phyloP scores from a whole-genome alignment of 495 filamentous ascomycete species.

The Aspergillus diversus region DNA sequence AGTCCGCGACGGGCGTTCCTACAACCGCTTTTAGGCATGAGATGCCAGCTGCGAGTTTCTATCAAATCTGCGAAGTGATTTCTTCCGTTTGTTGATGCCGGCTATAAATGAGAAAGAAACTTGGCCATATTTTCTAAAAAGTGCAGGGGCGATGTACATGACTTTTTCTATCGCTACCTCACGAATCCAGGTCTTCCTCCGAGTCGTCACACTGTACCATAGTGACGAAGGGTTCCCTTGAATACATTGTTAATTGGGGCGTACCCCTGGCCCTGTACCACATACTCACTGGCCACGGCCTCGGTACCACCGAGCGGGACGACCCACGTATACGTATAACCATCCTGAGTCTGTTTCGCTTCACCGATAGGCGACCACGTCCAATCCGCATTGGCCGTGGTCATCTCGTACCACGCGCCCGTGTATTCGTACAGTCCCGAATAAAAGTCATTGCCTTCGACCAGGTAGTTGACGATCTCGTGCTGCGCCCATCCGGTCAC shows the following conservation, averaged over 20 bases:
- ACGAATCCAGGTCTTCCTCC: too few relatives aligned
- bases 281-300: background rate
- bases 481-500: background rate
- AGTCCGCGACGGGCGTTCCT: too few relatives aligned
- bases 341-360: background rate
- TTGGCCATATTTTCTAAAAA: too few relatives aligned
- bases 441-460: constrained; percentile 9
- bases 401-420: background rate
- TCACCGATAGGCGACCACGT: background rate
- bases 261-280: constrained; percentile 1
- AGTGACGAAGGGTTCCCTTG: constrained; percentile 10
- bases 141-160: too few relatives aligned
- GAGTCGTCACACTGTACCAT: background rate
- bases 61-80: too few relatives aligned
- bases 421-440: background rate
- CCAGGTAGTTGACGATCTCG: background rate
- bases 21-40: too few relatives aligned
- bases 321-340: background rate
- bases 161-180: too few relatives aligned
- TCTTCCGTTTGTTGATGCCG: too few relatives aligned
- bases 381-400: constrained; percentile 9
- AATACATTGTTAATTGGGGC: constrained; percentile 4
- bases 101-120: too few relatives aligned
- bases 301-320: background rate
- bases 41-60: too few relatives aligned